A percentile compares a stretch with the other conserved stretches of the same genome.
Conservation (phyloP, 345 rosid species). For the Aquilaria yunnanensis region DNA sequence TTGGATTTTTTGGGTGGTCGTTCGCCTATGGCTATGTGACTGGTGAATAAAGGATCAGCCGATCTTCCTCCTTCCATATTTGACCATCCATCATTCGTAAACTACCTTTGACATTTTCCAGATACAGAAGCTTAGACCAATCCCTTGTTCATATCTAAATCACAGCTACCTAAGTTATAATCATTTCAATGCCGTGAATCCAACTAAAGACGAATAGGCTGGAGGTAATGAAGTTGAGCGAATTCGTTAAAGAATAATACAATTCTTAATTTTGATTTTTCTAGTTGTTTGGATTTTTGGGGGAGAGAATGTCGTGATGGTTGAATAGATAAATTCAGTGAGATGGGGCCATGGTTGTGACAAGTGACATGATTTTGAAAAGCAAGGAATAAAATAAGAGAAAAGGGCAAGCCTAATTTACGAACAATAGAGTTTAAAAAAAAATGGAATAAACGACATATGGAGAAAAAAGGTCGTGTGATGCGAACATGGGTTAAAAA, state of each 20-base stretch:
- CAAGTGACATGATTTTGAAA: too few relatives aligned
- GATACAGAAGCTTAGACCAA: conserved; percentile 29
- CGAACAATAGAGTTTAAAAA: too few relatives aligned
- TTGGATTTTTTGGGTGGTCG: too few relatives aligned
- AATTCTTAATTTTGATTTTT: not conserved
- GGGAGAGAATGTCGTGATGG: not conserved
- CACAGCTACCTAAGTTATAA: conserved; percentile 16
- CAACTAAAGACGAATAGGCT: not conserved
- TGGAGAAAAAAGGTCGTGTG: too few relatives aligned
- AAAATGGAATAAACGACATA: too few relatives aligned
- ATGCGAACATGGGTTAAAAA: too few relatives aligned
- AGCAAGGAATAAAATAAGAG: too few relatives aligned
- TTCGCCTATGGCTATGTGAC: too few relatives aligned
- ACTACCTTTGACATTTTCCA: conserved; percentile 70
- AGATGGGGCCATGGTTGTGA: too few relatives aligned
- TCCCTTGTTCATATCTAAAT: conserved; percentile 26
- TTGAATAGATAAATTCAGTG: not conserved
- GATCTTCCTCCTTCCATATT: conserved; percentile 96
- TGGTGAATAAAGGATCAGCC: conserved; percentile 88
- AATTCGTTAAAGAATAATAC: not conserved
- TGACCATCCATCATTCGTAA: conserved; percentile 99
- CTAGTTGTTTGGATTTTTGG: not conserved
- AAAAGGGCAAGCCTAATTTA: too few relatives aligned
- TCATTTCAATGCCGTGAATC: conserved; percentile 15
- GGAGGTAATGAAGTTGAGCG: not conserved